These are phyloP conservation scores for Alternaria rosae DNA, from an alignment of 2,329 filamentous ascomycete species.

Conservation along the genomic window DNA sequence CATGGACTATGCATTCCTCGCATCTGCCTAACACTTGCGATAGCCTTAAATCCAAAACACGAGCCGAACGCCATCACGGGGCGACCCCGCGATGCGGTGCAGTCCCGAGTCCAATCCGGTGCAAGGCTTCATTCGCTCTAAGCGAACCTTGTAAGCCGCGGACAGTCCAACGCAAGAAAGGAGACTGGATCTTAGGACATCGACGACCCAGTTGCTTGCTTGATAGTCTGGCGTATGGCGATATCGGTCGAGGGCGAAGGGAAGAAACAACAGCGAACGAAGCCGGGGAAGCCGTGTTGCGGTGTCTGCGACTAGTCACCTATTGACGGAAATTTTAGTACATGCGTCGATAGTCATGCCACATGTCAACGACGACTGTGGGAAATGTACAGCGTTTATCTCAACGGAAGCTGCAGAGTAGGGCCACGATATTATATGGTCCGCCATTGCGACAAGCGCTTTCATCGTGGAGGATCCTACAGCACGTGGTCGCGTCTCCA, in stretches of 20 bases:
- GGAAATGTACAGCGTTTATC: neutral
- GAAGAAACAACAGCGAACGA: neutral
- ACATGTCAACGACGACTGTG: neutral
- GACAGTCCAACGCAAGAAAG: neutral
- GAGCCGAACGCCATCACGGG: neutral
- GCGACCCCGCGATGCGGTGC: neutral
- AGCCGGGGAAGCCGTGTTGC: neutral
- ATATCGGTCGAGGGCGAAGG: neutral
- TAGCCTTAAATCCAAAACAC: neutral
- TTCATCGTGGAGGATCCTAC: neutral
- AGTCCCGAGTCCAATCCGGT: neutral
- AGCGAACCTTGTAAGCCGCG: neutral
- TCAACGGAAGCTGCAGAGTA: neutral
- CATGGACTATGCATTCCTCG: neutral
- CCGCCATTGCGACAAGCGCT: neutral
- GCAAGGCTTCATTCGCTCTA: neutral
- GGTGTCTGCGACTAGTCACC: neutral
- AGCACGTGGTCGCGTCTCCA: neutral
- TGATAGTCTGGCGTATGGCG: neutral
- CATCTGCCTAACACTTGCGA: neutral
- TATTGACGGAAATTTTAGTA: neutral
- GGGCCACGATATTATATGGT: neutral
- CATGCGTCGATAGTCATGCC: neutral
- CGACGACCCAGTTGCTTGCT: neutral
- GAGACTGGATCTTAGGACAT: no score